phyloP scores from a whole-genome alignment of 768 basidiomycete genomes.

The Coprinellus aureogranulatus region DNA sequence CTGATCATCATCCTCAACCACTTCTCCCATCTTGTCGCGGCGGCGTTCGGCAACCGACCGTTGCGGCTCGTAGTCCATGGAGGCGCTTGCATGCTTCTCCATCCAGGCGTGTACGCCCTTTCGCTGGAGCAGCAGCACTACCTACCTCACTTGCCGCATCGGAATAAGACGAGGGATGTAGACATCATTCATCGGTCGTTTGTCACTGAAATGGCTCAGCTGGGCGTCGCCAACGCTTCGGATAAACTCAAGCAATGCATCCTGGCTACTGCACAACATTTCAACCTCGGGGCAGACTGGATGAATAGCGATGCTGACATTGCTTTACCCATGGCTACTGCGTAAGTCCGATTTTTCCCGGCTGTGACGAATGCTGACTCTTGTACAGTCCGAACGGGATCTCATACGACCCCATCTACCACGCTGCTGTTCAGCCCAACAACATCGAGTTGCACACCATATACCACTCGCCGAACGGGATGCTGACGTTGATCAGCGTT shows the following conservation, averaged over 20 bases:
- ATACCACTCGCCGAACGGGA: conserved; percentile 50
- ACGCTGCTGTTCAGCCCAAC: conserved; percentile 46
- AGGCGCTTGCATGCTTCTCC: conserved; percentile 72
- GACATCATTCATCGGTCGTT: conserved; percentile 68
- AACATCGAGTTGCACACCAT: conserved; percentile 57
- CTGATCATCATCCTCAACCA: conserved; percentile 47
- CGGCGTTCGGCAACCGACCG: conserved; percentile 43
- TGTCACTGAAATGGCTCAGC: conserved; percentile 46
- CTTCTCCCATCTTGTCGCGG: conserved; percentile 48
- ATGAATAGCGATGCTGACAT: conserved; percentile 77
- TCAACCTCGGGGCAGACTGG: conserved; percentile 63
- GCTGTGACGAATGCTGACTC: not conserved
- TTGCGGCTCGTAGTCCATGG: conserved; percentile 68
- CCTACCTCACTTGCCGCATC: conserved; percentile 32
- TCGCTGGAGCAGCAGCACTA: conserved; percentile 26
- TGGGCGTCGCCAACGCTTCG: conserved; percentile 51
- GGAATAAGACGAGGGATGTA: conserved; percentile 61
- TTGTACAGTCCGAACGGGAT: conserved; percentile 23
- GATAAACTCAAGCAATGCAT: conserved; percentile 58
- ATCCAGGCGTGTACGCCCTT: conserved; percentile 39
- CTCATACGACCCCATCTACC: conserved; percentile 60
- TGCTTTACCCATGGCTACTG: conserved; percentile 62
- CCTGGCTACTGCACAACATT: conserved; percentile 46
- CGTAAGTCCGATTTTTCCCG: conserved; percentile 40
- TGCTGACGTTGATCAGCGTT: conserved; percentile 55